These are phyloP conservation scores for Oligophagozyma castellii DNA, from an alignment of 1,139 yeast species.

Conservation along the genomic window DNA sequence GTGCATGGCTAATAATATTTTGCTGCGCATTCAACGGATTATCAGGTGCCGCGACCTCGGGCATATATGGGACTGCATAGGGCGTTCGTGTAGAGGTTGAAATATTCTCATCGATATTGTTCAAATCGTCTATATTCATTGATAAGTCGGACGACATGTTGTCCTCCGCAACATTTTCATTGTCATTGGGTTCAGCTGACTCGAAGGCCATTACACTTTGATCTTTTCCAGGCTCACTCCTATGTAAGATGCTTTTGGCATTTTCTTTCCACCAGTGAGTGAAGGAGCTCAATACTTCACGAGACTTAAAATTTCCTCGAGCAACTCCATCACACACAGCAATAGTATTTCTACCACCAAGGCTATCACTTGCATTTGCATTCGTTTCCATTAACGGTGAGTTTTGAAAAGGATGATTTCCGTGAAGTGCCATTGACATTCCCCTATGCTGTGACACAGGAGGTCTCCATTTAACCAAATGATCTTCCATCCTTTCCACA, in stretches of 20 bases:
- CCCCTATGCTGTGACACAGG: constrained; percentile 29
- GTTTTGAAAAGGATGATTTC: constrained; percentile 16
- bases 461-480: constrained; percentile 40
- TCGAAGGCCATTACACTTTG: too few species aligned
- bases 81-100: too few species aligned
- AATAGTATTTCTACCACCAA: constrained; percentile 6
- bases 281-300: constrained; percentile 2
- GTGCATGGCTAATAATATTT: too few species aligned
- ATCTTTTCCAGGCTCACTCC: too few species aligned
- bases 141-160: too few species aligned
- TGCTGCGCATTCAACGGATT: too few species aligned
- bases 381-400: background rate
- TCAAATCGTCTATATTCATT: too few species aligned
- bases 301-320: background rate
- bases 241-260: constrained; percentile 2
- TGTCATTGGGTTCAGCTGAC: too few species aligned
- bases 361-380: constrained; percentile 2
- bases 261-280: constrained; percentile 4
- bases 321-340: constrained; percentile 8
- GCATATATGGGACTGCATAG: too few species aligned
- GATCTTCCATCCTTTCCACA: constrained; percentile 36
- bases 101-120: too few species aligned
- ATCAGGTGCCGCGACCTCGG: too few species aligned
- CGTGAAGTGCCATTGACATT: constrained; percentile 15
- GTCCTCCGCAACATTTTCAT: too few species aligned